A percentile compares a stretch with the other conserved stretches of the same genome.
Evolutionary conservation across 1,139 yeast species (phyloP).

Genomic region (Debaryomycetaceae sp.): DNA sequence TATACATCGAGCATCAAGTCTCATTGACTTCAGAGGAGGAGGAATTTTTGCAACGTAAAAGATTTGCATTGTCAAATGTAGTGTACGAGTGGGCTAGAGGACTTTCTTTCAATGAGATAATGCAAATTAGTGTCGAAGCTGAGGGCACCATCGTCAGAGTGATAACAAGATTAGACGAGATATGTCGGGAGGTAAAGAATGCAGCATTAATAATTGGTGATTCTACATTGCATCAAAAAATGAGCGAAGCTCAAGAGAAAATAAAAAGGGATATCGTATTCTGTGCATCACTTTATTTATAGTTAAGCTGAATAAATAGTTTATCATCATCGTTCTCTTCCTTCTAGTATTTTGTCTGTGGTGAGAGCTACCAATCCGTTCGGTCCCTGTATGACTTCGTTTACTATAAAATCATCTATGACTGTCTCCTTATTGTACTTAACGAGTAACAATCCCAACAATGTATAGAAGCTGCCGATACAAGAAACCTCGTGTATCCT

Average conservation of each 20-base stretch:
- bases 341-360: slow-evolving; percentile 9
- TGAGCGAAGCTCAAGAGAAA: slow-evolving; percentile 89
- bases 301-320: slow-evolving; percentile 9
- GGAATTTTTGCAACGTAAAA: slow-evolving; percentile 73
- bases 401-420: slow-evolving; percentile 23
- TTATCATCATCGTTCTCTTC: neutral
- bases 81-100: slow-evolving; percentile 99
- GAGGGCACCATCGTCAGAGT: slow-evolving; percentile 99
- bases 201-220: slow-evolving; percentile 96
- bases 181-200: slow-evolving; percentile 90
- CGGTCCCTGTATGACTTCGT: slow-evolving; percentile 28
- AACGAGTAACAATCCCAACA: slow-evolving; percentile 34
- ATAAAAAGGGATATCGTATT: slow-evolving; percentile 96
- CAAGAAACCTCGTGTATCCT: slow-evolving; percentile 23
- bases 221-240: slow-evolving; percentile 77
- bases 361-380: slow-evolving; percentile 21
- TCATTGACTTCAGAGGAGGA: slow-evolving; percentile 80
- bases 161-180: slow-evolving; percentile 88
- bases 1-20: slow-evolving; percentile 68
- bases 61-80: slow-evolving; percentile 89
- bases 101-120: slow-evolving; percentile 83
- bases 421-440: slow-evolving; percentile 25
- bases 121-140: slow-evolving; percentile 82
- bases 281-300: slow-evolving; percentile 90
- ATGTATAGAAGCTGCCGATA: slow-evolving; percentile 37